Conservation (phyloP, 371 early-diverging fungal species). For the Saksenaea vasiformis region DNA sequence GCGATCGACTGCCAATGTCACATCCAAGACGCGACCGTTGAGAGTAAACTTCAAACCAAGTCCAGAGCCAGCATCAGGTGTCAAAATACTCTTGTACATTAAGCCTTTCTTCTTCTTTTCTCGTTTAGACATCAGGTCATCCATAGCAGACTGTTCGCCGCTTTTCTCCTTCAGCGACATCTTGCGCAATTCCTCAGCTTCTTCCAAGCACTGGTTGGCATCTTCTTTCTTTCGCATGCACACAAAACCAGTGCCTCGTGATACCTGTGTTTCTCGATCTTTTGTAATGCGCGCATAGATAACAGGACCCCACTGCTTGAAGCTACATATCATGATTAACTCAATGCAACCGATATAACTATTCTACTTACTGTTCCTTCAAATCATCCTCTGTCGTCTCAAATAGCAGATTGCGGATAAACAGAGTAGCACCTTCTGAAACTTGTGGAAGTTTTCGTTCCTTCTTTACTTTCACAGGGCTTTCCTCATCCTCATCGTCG, state of each 20-base stretch:
- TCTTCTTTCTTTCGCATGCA: slow-evolving; percentile 75
- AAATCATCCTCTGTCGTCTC: slow-evolving; percentile 87
- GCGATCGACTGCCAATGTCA: slow-evolving; percentile 80
- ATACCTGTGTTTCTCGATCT: slow-evolving; percentile 78
- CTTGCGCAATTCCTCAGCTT: slow-evolving; percentile 58
- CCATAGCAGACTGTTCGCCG: slow-evolving; percentile 29
- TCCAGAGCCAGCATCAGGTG: slow-evolving; percentile 66
- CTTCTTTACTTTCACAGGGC: slow-evolving; percentile 12
- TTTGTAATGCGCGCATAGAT: slow-evolving; percentile 83
- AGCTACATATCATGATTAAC: slow-evolving; percentile 29
- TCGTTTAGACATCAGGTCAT: slow-evolving; percentile 40
- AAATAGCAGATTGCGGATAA: slow-evolving; percentile 90
- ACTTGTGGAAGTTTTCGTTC: slow-evolving; percentile 36
- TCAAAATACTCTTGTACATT: slow-evolving; percentile 63
- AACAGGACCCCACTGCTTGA: slow-evolving; percentile 76
- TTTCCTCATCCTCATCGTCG: slow-evolving; percentile 12
- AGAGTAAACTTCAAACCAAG: slow-evolving; percentile 70
- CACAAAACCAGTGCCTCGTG: slow-evolving; percentile 93
- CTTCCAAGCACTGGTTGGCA: slow-evolving; percentile 74
- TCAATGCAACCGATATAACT: background rate
- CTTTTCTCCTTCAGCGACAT: slow-evolving; percentile 44
- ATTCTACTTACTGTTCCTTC: slow-evolving; percentile 60
- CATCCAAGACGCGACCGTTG: slow-evolving; percentile 80
- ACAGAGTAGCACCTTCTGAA: slow-evolving; percentile 79
- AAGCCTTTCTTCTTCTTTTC: slow-evolving; percentile 61